These are phyloP conservation scores for Suillus clintonianus DNA, from an alignment of 768 basidiomycete genomes.

Conservation along the genomic window DNA sequence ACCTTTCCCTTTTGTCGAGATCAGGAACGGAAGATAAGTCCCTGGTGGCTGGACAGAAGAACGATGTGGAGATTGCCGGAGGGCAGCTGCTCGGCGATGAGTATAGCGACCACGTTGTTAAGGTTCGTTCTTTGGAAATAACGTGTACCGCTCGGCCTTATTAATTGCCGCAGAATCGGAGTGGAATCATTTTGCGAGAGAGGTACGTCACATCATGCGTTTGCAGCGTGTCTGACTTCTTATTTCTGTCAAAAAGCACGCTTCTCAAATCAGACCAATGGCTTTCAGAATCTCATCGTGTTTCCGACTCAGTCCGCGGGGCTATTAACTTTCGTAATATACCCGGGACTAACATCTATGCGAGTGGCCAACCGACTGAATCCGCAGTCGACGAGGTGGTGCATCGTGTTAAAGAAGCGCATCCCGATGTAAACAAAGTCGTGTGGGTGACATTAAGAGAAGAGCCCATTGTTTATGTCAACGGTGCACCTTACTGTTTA, in stretches of 20 bases:
- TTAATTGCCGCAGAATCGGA: slow-evolving; percentile 66
- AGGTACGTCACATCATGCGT: slow-evolving; percentile 49
- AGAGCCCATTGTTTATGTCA: slow-evolving; percentile 89
- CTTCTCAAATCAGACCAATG: slow-evolving; percentile 94
- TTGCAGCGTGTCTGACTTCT: slow-evolving; percentile 1
- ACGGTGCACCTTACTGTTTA: slow-evolving; percentile 89
- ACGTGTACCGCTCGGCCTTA: neutral
- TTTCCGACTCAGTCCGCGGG: slow-evolving; percentile 77
- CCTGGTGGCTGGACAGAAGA: slow-evolving; percentile 66
- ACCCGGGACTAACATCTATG: slow-evolving; percentile 79
- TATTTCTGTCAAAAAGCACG: slow-evolving; percentile 47
- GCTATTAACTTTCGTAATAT: slow-evolving; percentile 93
- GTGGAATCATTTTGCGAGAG: slow-evolving; percentile 91
- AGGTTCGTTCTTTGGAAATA: slow-evolving; percentile 46
- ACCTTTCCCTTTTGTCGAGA: slow-evolving; percentile 81
- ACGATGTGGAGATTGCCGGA: slow-evolving; percentile 73
- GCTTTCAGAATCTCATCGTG: slow-evolving; percentile 69
- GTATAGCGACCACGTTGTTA: slow-evolving; percentile 92
- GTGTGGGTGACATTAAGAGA: slow-evolving; percentile 95
- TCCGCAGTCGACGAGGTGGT: slow-evolving; percentile 87
- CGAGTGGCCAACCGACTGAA: slow-evolving; percentile 87
- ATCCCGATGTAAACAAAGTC: slow-evolving; percentile 63
- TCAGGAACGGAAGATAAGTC: slow-evolving; percentile 58
- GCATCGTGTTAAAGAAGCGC: slow-evolving; percentile 54
- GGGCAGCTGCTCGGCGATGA: slow-evolving; percentile 92